A percentile compares a stretch with the other conserved stretches of the same genome.
Conservation (phyloP, 805 yeast species). For the Cyberlindnera amylophila region DNA sequence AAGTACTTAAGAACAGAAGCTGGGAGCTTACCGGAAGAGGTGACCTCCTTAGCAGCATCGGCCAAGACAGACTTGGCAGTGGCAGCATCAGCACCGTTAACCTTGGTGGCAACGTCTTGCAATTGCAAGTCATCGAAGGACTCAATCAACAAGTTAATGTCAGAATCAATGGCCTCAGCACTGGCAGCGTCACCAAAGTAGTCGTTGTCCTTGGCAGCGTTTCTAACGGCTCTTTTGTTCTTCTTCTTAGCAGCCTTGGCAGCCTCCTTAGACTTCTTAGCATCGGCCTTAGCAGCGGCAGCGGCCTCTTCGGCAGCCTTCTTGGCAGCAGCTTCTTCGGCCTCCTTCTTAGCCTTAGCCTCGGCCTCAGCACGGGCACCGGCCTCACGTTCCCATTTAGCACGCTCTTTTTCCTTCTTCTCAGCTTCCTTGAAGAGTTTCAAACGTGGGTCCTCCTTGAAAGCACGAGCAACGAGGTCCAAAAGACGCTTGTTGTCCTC, state of each 20-base stretch:
- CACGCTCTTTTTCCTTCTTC: slow-evolving; percentile 88
- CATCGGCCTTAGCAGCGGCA: slow-evolving; percentile 62
- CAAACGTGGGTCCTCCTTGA: slow-evolving; percentile 91
- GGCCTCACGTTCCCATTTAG: slow-evolving; percentile 97
- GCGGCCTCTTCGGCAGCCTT: slow-evolving; percentile 73
- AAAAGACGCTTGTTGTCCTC: slow-evolving; percentile 91
- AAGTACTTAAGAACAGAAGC: slow-evolving; percentile 54
- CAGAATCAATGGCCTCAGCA: slow-evolving; percentile 68
- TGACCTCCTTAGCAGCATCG: slow-evolving; percentile 51
- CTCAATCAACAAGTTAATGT: slow-evolving; percentile 75
- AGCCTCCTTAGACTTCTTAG: slow-evolving; percentile 94
- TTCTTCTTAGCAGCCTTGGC: slow-evolving; percentile 91
- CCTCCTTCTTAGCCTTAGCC: slow-evolving; percentile 81
- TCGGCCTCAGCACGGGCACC: slow-evolving; percentile 97
- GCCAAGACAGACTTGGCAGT: slow-evolving; percentile 56
- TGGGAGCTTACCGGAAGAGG: slow-evolving; percentile 51
- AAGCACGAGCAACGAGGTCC: slow-evolving; percentile 83
- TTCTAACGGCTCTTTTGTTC: slow-evolving; percentile 86
- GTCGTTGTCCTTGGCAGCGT: slow-evolving; percentile 73
- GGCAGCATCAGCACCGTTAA: slow-evolving; percentile 44
- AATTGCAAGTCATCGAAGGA: slow-evolving; percentile 76
- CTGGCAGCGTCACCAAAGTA: slow-evolving; percentile 79
- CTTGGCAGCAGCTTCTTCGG: slow-evolving; percentile 79
- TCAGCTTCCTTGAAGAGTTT: slow-evolving; percentile 89
- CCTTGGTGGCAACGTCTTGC: slow-evolving; percentile 66